Evolutionary conservation across 75 land plant genomes (phyloP).

Genomic region (Pinus tabuliformis): DNA sequence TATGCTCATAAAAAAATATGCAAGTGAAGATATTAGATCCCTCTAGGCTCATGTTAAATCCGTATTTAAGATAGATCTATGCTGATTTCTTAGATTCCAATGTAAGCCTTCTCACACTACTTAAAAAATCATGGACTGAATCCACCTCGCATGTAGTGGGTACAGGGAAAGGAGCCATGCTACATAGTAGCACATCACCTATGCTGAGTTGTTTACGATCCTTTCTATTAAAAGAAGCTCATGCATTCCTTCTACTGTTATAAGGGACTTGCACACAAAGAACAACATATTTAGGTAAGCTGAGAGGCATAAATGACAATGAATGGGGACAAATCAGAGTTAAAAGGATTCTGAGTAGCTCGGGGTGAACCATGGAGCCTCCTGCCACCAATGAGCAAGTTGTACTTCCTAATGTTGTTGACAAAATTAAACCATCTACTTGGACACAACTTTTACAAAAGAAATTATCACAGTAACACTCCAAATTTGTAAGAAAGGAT

Average conservation of each 20-base stretch:
- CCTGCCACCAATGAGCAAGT: conserved; percentile 98
- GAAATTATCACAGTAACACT: conserved; percentile 83
- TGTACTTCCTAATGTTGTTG: conserved; percentile 98
- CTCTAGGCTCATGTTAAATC: too few species aligned
- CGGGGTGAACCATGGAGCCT: conserved; percentile 98
- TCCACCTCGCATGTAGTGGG: conserved; percentile 84
- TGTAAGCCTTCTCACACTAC: conserved; percentile 89
- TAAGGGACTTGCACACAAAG: conserved; percentile 76
- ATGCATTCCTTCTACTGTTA: conserved; percentile 85
- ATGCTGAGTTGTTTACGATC: conserved; percentile 61
- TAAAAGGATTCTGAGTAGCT: conserved; percentile 90
- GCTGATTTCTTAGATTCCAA: conserved; percentile 90
- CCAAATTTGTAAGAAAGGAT: conserved; percentile 79
- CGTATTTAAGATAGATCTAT: too few species aligned
- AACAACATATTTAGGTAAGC: conserved; percentile 85
- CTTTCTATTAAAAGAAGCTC: conserved; percentile 97
- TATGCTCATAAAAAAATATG: too few species aligned
- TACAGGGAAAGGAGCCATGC: conserved; percentile 91
- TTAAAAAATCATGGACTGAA: conserved; percentile 76
- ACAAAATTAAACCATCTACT: conserved; percentile 94
- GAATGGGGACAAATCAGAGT: conserved; percentile 99
- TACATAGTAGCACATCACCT: conserved; percentile 82
- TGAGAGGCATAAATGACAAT: conserved; percentile 87
- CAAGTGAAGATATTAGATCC: too few species aligned
- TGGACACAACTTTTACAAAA: conserved; percentile 91